Evolutionary conservation across 306 rosid species (phyloP).

Genomic region (Rosa persica): DNA sequence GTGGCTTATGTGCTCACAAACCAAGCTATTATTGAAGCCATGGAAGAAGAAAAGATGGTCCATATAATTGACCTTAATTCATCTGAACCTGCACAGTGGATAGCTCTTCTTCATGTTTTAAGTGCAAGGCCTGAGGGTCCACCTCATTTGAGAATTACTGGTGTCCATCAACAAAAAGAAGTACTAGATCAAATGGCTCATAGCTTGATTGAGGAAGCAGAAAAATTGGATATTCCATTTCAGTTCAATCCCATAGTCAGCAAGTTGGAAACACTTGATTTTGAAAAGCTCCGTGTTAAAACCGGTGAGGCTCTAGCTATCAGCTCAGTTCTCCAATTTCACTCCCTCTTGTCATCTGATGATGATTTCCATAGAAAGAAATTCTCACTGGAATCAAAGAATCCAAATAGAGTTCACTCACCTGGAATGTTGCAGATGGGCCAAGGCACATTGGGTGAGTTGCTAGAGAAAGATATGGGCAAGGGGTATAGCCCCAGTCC

Average conservation of each 20-base stretch:
- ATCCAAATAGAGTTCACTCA: conserved; percentile 47
- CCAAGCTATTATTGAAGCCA: conserved; percentile 81
- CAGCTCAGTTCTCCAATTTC: conserved; percentile 69
- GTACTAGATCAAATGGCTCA: conserved; percentile 75
- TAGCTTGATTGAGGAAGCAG: conserved; percentile 64
- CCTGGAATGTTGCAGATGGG: conserved; percentile 44
- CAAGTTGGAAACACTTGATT: conserved; percentile 67
- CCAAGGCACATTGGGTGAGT: conserved; percentile 56
- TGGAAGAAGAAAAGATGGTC: conserved; percentile 88
- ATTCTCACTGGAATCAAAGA: not conserved
- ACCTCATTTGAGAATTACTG: conserved; percentile 86
- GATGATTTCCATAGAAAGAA: conserved; percentile 46
- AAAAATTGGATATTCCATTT: conserved; percentile 77
- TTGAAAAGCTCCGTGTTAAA: conserved; percentile 78
- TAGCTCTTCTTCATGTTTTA: conserved; percentile 72
- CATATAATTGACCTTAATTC: conserved; percentile 86
- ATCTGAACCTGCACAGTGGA: conserved; percentile 77
- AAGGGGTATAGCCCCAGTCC: conserved; percentile 68
- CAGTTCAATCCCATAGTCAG: conserved; percentile 68
- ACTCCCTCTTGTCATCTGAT: conserved; percentile 68
- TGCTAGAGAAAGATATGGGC: conserved; percentile 62
- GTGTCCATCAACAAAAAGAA: conserved; percentile 70
- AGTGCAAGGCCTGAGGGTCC: conserved; percentile 84
- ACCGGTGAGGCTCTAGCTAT: conserved; percentile 86
- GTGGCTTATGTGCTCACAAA: conserved; percentile 63